Evolutionary conservation across 2,329 filamentous ascomycete genomes (phyloP), one percentile per base, ranked within the genome.

Genomic region (Diaporthe australafricana): DNA sequence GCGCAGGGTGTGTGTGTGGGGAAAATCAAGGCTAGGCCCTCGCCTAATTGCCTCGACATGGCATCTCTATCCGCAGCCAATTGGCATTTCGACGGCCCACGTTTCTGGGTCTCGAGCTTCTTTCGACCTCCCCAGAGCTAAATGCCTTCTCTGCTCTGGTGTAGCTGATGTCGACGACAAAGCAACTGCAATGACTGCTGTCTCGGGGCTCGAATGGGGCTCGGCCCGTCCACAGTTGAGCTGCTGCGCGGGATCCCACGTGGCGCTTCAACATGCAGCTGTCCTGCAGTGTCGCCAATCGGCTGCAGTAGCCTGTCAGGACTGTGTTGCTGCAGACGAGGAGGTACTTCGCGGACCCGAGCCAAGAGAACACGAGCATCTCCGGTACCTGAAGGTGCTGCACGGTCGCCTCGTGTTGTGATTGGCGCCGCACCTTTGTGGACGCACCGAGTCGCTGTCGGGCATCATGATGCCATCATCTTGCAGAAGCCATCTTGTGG

Each of bases 51-150:
- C 67, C 67, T 35, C 67, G 11, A 30, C 32, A 25, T 32, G 45
- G 67, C 53, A 69, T 50, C 17, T 60, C 22, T n/a, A 60, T 27
- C 67, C 67, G 67, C 47, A 40, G 12, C 67, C 67, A 69, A 69
- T 69, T 16, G 35, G 7, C n/a, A 38, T n/a, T n/a, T 42, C 32
- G 42, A 22, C 47, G 67, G 67, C 35, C 67, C 67, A 55, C 35
- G 67, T 30, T 30, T 40, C 47, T 57, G 67, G 53, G 30, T 40
- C 53, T 60, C 45, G 67, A 60, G 53, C 47, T 50, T 60, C 53
- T 60, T 42, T 69, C 22, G 30, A 52, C 62, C 45, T 42, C n/a
- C 30, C 38, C 62, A 22, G 25, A 57, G 50, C 22, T n/a, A 30
- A 11, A 14, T 27, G 2, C 7, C 22, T 27, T 53, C 50, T 53